Evolutionary conservation across 164 flowering plant genomes (phyloP), one percentile per base, ranked within the genome.

Genomic region (Cinnamomum micranthum): DNA sequence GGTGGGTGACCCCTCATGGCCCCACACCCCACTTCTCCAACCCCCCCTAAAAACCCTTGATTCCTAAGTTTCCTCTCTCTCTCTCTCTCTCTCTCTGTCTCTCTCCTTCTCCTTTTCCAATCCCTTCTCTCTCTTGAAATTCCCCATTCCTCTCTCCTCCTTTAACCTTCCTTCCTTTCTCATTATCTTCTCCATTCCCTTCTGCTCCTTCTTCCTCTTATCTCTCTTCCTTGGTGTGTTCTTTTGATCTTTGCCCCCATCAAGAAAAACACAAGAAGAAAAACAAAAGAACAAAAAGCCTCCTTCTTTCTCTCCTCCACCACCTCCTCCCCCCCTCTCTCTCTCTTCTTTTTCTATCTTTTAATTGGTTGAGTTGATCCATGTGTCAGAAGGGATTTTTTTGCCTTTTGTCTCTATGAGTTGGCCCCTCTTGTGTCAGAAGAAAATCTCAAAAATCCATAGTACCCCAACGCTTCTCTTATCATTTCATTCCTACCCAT

Each of bases 1-100:
- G 93, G 93, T 87, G 79, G 92, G 87, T 88, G 90, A 87, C 79
- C 80, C 82, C 77, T 76, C 75, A 52, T 68, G 74, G 77, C 79
- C 90, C 87, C 76, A 74, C 27, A 73, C 47, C 69, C 87, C 83
- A 80, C 86, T 79, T 82, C 87, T 79, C 89, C 84, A 80, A 79
- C 75, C 65, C 76, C 65, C 76, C 25, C 25, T 13, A 58, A 63
- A 69, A 74, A n/a, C 59, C 74, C 79, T 76, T 81, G 77, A 78
- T 79, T 77, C 79, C 77, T 72, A 76, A 74, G 76, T 60, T 72
- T 76, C 70, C 74, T 80, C 69, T 73, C 50, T 50, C 77, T 33
- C 50, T 41, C 78, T 76, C 87, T 79, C 19, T 74, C 79, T 50
- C 77, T 33, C 50, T 41, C 78, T 76, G 86, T 79, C 19, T 74